These are phyloP conservation scores for Phytopythium boreale DNA, from an alignment of 352 stramenopile species.

Conservation along the genomic window DNA sequence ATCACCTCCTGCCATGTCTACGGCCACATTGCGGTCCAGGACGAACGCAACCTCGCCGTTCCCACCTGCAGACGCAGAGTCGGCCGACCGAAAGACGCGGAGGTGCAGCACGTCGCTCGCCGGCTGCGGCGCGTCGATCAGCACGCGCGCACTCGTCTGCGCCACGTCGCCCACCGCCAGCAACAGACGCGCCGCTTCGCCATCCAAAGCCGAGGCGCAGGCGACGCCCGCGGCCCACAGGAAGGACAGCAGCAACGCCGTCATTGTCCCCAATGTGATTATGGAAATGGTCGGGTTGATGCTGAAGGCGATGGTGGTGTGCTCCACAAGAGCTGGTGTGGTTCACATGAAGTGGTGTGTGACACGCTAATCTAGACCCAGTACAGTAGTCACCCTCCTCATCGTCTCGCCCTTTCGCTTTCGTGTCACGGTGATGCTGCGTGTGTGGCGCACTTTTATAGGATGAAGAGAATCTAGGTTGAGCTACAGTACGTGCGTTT, in stretches of 20 bases:
- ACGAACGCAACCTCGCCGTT: not conserved
- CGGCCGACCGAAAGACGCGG: not conserved
- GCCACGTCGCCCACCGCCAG: slow-evolving; percentile 54
- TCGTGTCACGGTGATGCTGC: too few species aligned
- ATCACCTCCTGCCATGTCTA: not conserved
- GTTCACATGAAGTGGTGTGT: too few species aligned
- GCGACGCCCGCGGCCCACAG: not conserved
- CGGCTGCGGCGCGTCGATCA: slow-evolving; percentile 33
- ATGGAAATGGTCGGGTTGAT: too few species aligned
- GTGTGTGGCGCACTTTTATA: too few species aligned
- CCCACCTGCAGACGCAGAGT: not conserved
- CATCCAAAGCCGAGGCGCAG: not conserved
- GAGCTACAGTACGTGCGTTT: not conserved
- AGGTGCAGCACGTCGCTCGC: slow-evolving; percentile 13
- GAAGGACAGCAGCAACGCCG: not conserved
- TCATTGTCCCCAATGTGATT: too few species aligned
- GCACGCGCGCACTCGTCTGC: slow-evolving; percentile 35
- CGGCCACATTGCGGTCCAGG: not conserved
- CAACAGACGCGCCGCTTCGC: slow-evolving; percentile 17
- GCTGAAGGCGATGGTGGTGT: too few species aligned
- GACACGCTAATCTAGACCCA: too few species aligned
- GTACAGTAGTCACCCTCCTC: too few species aligned
- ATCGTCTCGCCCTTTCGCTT: too few species aligned
- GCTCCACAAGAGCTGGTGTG: too few species aligned
- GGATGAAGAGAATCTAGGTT: too few species aligned